Evolutionary conservation across 2,329 filamentous ascomycete genomes (phyloP).

Genomic region (Lasiodiplodia hormozganensis): DNA sequence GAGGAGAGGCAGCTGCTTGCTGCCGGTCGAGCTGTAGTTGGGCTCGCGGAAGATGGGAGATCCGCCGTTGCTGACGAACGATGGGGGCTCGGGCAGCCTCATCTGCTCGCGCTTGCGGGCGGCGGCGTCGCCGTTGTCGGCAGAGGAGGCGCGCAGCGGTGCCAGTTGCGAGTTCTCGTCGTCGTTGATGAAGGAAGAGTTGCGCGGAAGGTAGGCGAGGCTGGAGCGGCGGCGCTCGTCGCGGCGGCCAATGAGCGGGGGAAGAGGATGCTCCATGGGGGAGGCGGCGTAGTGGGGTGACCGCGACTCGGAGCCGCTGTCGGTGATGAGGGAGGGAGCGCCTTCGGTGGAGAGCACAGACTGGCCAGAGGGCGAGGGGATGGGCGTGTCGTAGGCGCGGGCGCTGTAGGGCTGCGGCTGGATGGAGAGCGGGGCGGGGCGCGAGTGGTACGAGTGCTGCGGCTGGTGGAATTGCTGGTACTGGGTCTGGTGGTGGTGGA

Average conservation of each 20-base stretch:
- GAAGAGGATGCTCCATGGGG: constrained; percentile 52
- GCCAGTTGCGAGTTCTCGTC: constrained; percentile 35
- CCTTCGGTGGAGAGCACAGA: constrained; percentile 69
- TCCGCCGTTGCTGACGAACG: constrained; percentile 4
- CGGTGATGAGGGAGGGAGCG: constrained; percentile 74
- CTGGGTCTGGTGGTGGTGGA: constrained; percentile 34
- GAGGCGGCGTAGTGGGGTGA: constrained; percentile 55
- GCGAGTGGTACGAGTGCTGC: constrained; percentile 29
- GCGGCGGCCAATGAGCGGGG: constrained; percentile 43
- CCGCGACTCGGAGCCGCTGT: constrained; percentile 59
- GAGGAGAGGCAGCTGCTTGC: constrained; percentile 34
- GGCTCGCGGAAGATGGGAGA: constrained; percentile 27
- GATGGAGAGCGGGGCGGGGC: constrained; percentile 40
- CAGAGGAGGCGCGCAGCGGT: constrained; percentile 12
- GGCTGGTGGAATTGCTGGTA: constrained; percentile 31
- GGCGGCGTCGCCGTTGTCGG: constrained; percentile 14
- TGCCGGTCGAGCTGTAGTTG: constrained; percentile 7
- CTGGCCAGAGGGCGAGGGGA: constrained; percentile 68
- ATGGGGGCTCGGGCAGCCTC: constrained; percentile 30
- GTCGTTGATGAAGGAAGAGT: constrained; percentile 47
- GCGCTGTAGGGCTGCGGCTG: constrained; percentile 34
- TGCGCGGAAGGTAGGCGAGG: constrained; percentile 44
- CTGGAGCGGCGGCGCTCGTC: constrained; percentile 47
- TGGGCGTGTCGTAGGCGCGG: constrained; percentile 59
- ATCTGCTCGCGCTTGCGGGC: constrained; percentile 38